phyloP scores from a whole-genome alignment of 495 filamentous ascomycete species.

The Sordaria brevicollis region DNA sequence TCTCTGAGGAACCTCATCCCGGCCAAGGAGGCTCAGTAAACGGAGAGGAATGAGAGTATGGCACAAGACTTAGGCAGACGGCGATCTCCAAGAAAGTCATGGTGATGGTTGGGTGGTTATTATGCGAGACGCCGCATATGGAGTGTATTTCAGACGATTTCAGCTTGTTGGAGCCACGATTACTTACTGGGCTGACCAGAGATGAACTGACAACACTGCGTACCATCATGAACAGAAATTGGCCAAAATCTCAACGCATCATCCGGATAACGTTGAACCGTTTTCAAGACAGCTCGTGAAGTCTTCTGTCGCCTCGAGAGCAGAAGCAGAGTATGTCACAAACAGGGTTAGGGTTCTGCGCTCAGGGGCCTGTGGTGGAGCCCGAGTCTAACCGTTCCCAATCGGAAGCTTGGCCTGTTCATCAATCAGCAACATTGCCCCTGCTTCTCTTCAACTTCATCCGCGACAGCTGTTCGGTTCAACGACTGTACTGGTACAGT shows the following conservation, averaged over 20 bases:
- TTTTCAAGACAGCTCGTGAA: background rate
- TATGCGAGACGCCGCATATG: background rate
- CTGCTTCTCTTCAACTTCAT: background rate
- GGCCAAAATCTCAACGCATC: no score
- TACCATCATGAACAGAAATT: no score
- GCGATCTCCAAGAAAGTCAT: no score
- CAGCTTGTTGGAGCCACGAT: no score
- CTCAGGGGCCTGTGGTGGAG: background rate
- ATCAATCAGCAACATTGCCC: background rate
- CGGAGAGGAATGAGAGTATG: background rate
- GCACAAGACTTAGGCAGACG: no score
- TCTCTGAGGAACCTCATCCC: slow-evolving; percentile 76
- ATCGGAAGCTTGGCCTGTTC: background rate
- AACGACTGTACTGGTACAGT: background rate
- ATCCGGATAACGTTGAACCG: no score
- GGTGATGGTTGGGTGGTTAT: background rate
- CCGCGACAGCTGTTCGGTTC: background rate
- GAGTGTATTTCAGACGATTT: background rate
- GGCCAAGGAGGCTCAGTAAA: slow-evolving; percentile 14
- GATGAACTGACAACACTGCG: no score
- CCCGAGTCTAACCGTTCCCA: background rate
- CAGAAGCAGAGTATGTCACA: background rate
- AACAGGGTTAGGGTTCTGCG: slow-evolving; percentile 16
- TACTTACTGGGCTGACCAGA: no score
- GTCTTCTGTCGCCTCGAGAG: background rate